Conservation (phyloP, 352 stramenopile species). For the Pelagophyceae sp. region DNA sequence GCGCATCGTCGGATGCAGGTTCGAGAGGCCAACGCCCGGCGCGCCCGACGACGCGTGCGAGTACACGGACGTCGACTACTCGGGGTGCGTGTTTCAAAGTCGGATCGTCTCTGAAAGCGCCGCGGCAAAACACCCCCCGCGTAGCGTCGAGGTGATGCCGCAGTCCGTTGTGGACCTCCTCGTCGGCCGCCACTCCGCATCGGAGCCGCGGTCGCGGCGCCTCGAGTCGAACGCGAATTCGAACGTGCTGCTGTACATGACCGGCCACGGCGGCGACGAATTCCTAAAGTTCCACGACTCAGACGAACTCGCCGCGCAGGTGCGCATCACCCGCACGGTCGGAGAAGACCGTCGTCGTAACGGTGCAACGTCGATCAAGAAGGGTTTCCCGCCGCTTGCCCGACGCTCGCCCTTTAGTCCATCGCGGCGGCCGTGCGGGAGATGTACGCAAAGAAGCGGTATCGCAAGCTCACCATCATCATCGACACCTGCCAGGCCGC, state of each 20-base stretch:
- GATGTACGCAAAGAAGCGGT: slow-evolving; percentile 77
- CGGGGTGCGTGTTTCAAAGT: too few relatives aligned
- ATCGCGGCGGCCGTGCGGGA: slow-evolving; percentile 74
- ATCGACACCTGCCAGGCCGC: slow-evolving; percentile 77
- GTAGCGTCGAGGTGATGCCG: slow-evolving; percentile 68
- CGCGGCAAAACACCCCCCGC: too few relatives aligned
- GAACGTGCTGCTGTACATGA: slow-evolving; percentile 64
- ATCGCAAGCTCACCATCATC: slow-evolving; percentile 79
- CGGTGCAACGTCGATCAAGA: too few relatives aligned
- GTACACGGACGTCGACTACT: slow-evolving; percentile 63
- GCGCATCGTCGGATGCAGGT: too few relatives aligned
- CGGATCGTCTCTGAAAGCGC: too few relatives aligned
- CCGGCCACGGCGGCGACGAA: slow-evolving; percentile 66
- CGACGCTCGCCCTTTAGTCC: too few relatives aligned
- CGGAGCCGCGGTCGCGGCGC: slow-evolving; percentile 69
- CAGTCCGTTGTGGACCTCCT: slow-evolving; percentile 76
- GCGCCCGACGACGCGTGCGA: slow-evolving; percentile 72
- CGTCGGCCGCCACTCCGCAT: slow-evolving; percentile 61
- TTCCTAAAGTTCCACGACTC: slow-evolving; percentile 81
- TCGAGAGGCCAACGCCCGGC: too few relatives aligned
- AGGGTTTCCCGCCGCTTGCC: too few relatives aligned
- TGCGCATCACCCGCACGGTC: too few relatives aligned
- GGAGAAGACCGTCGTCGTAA: too few relatives aligned
- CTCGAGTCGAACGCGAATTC: slow-evolving; percentile 73
- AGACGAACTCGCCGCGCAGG: slow-evolving; percentile 73